Base-by-base conservation (phyloP, 768 basidiomycete genomes). In the Hirschioporus abietinus region DNA sequence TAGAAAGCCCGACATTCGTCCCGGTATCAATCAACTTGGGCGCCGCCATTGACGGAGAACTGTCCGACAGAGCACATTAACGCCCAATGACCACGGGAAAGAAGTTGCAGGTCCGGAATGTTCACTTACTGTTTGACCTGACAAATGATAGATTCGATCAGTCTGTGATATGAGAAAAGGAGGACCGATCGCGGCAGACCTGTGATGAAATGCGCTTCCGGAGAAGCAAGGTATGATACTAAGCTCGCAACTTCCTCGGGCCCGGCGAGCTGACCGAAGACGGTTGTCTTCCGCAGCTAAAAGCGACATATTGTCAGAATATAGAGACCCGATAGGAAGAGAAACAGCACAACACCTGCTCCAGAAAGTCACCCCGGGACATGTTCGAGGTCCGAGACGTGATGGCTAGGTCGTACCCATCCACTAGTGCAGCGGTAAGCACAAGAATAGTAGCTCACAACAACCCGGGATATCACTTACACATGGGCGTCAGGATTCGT, bases 201-300 rank as follows among this genome's bases (percentile, higher is more conserved):
- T 60, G 73, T 74, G 27, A 76, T 72, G 30, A 72, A 76, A 66
- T 70, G 70, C 15, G 79, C 74, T 23, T 77, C 75, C 3, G 75
- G 72, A 1, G 76, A 77, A 1, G 67, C 76, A 23, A 81, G 69
- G 67, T 75, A 81, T 7, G 76, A 72, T 4, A 81, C 81, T 0
- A 81, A 72, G 20, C 66, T 71, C 0, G 78, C 78, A n/a, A 81
- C 57, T 35, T 80, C 81, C 8, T 75, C 67, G 34, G 70, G 34
- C 23, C 65, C 68, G 20, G 15, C 42, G 1, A 52, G 20, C 20
- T 52, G 42, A 20, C 42, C 42, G 12, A 52, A 52, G 12, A 52
- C 42, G 20, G 42, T 52, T 20, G 42, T 20, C 20, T 52, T 52
- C 76, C 76, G 0, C 12, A 68, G 20, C 68, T 69, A 57, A 35